These are phyloP conservation scores for Candida jianshihensis DNA, from an alignment of 805 yeast genomes.

Conservation along the genomic window DNA sequence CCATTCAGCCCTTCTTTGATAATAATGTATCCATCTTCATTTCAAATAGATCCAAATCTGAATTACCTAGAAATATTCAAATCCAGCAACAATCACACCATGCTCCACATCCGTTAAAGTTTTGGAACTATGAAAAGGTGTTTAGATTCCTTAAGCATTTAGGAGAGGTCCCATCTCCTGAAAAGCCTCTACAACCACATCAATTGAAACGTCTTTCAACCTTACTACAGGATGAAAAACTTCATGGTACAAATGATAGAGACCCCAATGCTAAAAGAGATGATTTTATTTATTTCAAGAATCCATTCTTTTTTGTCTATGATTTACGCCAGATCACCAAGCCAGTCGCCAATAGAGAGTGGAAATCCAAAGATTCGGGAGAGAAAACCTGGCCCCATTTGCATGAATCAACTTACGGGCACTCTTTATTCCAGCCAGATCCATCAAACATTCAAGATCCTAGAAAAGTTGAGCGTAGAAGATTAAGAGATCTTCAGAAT, in stretches of 20 bases:
- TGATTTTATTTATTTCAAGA: constrained; percentile 75
- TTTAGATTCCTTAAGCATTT: constrained; percentile 67
- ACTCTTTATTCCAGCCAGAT: constrained; percentile 64
- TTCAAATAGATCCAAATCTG: constrained; percentile 49
- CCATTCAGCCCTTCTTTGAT: constrained; percentile 53
- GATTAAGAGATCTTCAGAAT: constrained; percentile 23
- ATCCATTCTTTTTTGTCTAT: constrained; percentile 68
- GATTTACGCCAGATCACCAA: constrained; percentile 73
- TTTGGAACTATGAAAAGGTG: constrained; percentile 86
- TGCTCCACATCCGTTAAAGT: constrained; percentile 34
- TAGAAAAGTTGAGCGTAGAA: constrained; percentile 30
- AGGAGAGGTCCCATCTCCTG: constrained; percentile 30
- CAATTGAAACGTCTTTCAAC: constrained; percentile 40
- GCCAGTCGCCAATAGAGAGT: constrained; percentile 79
- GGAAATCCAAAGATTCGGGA: constrained; percentile 38
- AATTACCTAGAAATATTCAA: constrained; percentile 47
- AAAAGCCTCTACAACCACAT: constrained; percentile 7
- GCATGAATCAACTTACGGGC: constrained; percentile 66
- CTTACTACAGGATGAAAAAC: constrained; percentile 74
- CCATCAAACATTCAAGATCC: constrained; percentile 31
- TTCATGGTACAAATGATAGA: constrained; percentile 81
- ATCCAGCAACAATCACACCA: constrained; percentile 49
- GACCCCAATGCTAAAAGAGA: constrained; percentile 82
- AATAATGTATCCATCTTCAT: constrained; percentile 64
- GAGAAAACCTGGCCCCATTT: constrained; percentile 50